A percentile compares a stretch with the other conserved stretches of the same genome.
Evolutionary conservation across 306 rosid species (phyloP).

Genomic region (Acacia crassicarpa): DNA sequence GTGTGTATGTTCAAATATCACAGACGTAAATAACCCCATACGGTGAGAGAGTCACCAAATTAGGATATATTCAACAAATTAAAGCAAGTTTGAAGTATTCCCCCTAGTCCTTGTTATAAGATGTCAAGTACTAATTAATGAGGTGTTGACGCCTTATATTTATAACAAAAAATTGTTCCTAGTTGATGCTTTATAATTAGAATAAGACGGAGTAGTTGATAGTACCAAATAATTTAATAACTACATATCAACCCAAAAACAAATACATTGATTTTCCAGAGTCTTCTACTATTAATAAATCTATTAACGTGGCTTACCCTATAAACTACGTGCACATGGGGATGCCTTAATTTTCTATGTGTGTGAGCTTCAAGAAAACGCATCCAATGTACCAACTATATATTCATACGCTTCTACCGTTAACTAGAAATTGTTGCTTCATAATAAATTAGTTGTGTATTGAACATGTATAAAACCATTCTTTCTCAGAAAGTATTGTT

Average conservation of each 20-base stretch:
- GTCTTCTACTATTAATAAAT: background rate
- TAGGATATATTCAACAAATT: too few species aligned
- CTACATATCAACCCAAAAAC: background rate
- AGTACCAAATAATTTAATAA: too few species aligned
- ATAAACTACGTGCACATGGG: conserved; percentile 53
- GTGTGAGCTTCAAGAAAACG: conserved; percentile 36
- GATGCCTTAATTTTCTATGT: conserved; percentile 4
- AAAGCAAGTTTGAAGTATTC: too few species aligned
- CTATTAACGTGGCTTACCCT: conserved; percentile 30
- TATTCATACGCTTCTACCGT: background rate
- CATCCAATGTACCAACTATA: conserved; percentile 20
- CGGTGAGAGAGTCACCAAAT: too few species aligned
- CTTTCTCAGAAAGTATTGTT: conserved; percentile 1
- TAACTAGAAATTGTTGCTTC: conserved; percentile 39
- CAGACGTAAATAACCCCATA: too few species aligned
- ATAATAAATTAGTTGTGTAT: conserved; percentile 31
- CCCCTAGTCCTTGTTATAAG: too few species aligned
- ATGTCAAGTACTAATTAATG: too few species aligned
- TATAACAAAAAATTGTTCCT: too few species aligned
- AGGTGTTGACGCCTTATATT: too few species aligned
- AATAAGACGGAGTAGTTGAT: too few species aligned
- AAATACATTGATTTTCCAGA: background rate
- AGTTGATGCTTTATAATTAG: too few species aligned
- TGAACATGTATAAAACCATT: conserved; percentile 30
- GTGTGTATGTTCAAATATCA: too few species aligned